These are phyloP conservation scores for Terfezia boudieri DNA, from an alignment of 495 filamentous ascomycete species.

Conservation along the genomic window DNA sequence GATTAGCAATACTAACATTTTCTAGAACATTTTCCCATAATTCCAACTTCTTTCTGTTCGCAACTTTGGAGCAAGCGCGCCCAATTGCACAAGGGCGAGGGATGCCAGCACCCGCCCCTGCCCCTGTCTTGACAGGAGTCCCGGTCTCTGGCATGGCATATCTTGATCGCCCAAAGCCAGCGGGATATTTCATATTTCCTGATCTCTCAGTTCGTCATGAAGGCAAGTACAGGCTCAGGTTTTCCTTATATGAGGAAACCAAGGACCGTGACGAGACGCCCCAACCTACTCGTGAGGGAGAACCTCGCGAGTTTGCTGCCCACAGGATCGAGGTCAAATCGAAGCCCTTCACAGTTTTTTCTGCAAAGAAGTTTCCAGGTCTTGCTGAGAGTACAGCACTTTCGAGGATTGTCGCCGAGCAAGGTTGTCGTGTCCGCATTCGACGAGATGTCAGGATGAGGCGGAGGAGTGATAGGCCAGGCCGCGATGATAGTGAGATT, in stretches of 20 bases:
- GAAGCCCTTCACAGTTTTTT: constrained; percentile 67
- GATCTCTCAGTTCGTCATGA: constrained; percentile 94
- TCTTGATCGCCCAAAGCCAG: constrained; percentile 70
- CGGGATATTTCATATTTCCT: constrained; percentile 95
- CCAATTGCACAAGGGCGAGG: constrained; percentile 65
- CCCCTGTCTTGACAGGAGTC: constrained; percentile 79
- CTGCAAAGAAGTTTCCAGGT: constrained; percentile 96
- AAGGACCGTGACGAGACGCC: constrained; percentile 41
- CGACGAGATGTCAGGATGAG: constrained; percentile 94
- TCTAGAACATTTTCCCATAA: constrained; percentile 85
- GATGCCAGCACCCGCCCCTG: constrained; percentile 36
- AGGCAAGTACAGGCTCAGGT: constrained; percentile 67
- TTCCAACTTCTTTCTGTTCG: constrained; percentile 94
- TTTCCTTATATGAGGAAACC: constrained; percentile 81
- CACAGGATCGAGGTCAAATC: constrained; percentile 86
- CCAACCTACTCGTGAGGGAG: constrained; percentile 6
- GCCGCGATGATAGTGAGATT: constrained; percentile 16
- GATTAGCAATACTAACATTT: neutral
- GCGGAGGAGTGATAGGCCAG: constrained; percentile 24
- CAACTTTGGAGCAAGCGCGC: constrained; percentile 71
- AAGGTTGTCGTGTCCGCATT: constrained; percentile 92
- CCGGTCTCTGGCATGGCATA: constrained; percentile 95
- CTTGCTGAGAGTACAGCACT: constrained; percentile 73
- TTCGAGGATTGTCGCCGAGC: constrained; percentile 81
- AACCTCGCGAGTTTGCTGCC: constrained; percentile 15